Evolutionary conservation across 2,329 filamentous ascomycete genomes (phyloP).

Genomic region (Diplodia scrobiculata): DNA sequence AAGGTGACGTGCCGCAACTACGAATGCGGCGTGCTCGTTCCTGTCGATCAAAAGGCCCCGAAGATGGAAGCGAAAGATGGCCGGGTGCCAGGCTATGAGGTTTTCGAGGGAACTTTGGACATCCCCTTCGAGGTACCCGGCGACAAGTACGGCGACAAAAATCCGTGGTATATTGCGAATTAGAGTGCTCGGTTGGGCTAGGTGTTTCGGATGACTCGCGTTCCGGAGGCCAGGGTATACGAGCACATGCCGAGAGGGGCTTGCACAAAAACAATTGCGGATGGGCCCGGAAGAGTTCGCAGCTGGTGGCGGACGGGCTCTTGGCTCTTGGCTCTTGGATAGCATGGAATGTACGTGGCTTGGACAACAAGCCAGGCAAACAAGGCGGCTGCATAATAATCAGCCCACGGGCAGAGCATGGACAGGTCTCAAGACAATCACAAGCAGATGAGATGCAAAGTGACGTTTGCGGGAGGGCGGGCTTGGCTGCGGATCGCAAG

Average conservation of each 20-base stretch:
- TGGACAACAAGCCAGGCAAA: not conserved
- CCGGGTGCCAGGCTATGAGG: conserved; percentile 43
- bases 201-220: conserved; percentile 4
- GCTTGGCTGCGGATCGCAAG: conserved; percentile 15
- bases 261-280: not conserved
- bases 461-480: conserved; percentile 15
- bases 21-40: conserved; percentile 88
- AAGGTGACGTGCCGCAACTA: conserved; percentile 89
- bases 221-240: conserved; percentile 2
- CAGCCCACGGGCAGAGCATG: not conserved
- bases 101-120: conserved; percentile 61
- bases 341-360: not conserved
- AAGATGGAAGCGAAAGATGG: conserved; percentile 29
- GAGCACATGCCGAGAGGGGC: conserved; percentile 5
- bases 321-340: no score
- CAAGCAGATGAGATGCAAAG: not conserved
- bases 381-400: not conserved
- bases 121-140: conserved; percentile 67
- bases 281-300: not conserved
- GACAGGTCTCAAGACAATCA: not conserved
- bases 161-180: conserved; percentile 48
- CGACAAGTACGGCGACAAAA: conserved; percentile 50
- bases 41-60: conserved; percentile 47
- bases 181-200: not conserved
- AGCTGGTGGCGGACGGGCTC: not conserved